Evolutionary conservation across 768 basidiomycete genomes (phyloP), one percentile per base, ranked within the genome.

Genomic region (Lanmaoa pseudosensibilis): DNA sequence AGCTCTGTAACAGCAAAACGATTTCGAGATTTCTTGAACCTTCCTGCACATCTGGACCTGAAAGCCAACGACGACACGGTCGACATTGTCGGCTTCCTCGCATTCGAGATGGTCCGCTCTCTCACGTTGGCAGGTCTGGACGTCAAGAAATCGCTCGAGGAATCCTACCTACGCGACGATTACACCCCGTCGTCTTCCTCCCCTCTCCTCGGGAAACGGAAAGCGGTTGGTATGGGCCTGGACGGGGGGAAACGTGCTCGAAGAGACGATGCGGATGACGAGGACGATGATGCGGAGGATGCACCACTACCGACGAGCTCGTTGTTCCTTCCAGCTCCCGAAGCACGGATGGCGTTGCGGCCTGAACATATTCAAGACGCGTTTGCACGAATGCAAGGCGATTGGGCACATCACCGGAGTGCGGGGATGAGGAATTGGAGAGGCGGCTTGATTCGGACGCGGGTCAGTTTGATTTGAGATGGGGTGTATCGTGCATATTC

Each of bases 71-170:
- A 97, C 71, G 94, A 97, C 71, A 94, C 95, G 3, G 80, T 95
- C 65, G 95, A 98, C 68, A 95, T 97, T 56, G 92, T 98, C 64
- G 95, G 95, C 25, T 98, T 98, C 75, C 84, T 98, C 43, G 90
- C 93, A 0, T 98, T 96, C 73, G 95, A 98, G 72, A 94, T 96
- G 87, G 94, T 98, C 32, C 87, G 94, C 49, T 91, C 92, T 3
- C 82, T 98, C 46, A 94, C 93, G 0, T 80, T 96, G 40, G 92
- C 90, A 1, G 95, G 92, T 2, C 81, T 94, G 37, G 84, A 87
- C 32, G 87, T 94, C 65, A 92, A 92, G 73, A 86, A 83, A 62
- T 80, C 87, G 4, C 76, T 92, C 37, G 90, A 90, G 68, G 87
- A 91, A 56, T 81, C 86, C 2, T 81, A 83, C 61, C 73, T 87